phyloP scores from a whole-genome alignment of 805 yeast genomes.

The Pichia californica region DNA sequence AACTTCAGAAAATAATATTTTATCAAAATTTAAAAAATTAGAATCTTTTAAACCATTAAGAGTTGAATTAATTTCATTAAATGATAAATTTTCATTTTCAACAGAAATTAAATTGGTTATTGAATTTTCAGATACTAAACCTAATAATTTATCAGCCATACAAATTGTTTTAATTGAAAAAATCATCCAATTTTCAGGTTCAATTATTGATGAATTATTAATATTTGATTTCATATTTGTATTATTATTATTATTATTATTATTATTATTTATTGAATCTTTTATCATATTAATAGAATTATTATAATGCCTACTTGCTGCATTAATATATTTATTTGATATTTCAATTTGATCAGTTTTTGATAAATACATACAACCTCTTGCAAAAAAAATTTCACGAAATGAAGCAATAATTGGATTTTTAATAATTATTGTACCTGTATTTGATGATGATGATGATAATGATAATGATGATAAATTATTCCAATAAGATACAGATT shows the following conservation, averaged over 20 bases:
- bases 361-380: slow-evolving; percentile 34
- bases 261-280: too few species aligned
- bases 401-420: slow-evolving; percentile 16
- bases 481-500: too few species aligned
- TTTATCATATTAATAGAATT: slow-evolving; percentile 22
- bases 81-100: neutral
- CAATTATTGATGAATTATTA: neutral
- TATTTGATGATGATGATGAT: too few species aligned
- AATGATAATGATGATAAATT: too few species aligned
- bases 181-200: slow-evolving; percentile 29
- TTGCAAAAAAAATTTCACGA: slow-evolving; percentile 32
- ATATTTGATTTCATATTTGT: too few species aligned
- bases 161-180: slow-evolving; percentile 37
- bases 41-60: neutral
- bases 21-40: slow-evolving; percentile 4
- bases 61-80: neutral
- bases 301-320: slow-evolving; percentile 21
- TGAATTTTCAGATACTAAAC: slow-evolving; percentile 16
- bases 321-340: slow-evolving; percentile 14
- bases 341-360: slow-evolving; percentile 16
- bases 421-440: slow-evolving; percentile 19
- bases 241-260: too few species aligned
- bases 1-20: slow-evolving; percentile 20
- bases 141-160: slow-evolving; percentile 30
- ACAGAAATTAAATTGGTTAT: slow-evolving; percentile 5